A percentile compares a stretch with the other conserved stretches of the same genome.
Evolutionary conservation across 169 alveolate genomes (phyloP).

Genomic region (Cryptosporidium felis): DNA sequence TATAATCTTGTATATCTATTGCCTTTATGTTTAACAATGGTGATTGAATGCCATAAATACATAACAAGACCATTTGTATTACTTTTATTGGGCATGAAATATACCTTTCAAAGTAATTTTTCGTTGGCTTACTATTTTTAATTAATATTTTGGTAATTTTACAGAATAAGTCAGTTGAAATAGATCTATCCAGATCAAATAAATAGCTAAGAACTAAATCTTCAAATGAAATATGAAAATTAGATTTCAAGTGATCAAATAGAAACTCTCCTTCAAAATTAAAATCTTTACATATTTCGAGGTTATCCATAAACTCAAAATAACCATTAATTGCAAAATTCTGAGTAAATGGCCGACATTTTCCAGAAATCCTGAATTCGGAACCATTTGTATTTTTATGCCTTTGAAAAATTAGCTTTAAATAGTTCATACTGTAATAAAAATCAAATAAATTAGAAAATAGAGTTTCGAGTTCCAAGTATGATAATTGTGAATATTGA

Average conservation of each 20-base stretch:
- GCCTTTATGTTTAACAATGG: conserved; percentile 40
- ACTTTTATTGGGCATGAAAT: conserved; percentile 55
- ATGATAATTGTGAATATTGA: background rate
- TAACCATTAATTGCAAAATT: too few species aligned
- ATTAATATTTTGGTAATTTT: conserved; percentile 3
- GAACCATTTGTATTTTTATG: too few species aligned
- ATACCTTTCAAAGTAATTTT: background rate
- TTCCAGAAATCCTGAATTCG: too few species aligned
- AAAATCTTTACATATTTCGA: too few species aligned
- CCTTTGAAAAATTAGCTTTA: too few species aligned
- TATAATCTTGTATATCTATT: conserved; percentile 22
- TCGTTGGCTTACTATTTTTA: background rate
- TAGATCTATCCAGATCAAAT: background rate
- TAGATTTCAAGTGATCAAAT: background rate
- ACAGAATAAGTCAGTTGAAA: background rate
- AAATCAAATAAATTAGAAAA: background rate
- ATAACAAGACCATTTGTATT: conserved; percentile 36
- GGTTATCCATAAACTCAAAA: too few species aligned
- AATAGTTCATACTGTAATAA: too few species aligned
- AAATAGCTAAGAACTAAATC: conserved; percentile 9
- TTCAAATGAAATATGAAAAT: background rate
- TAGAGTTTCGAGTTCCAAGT: background rate
- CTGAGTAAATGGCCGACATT: too few species aligned
- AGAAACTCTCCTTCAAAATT: too few species aligned
- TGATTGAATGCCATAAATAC: conserved; percentile 19